These are phyloP conservation scores for Moelleriella libera DNA, from an alignment of 2,329 filamentous ascomycete genomes.

Conservation along the genomic window DNA sequence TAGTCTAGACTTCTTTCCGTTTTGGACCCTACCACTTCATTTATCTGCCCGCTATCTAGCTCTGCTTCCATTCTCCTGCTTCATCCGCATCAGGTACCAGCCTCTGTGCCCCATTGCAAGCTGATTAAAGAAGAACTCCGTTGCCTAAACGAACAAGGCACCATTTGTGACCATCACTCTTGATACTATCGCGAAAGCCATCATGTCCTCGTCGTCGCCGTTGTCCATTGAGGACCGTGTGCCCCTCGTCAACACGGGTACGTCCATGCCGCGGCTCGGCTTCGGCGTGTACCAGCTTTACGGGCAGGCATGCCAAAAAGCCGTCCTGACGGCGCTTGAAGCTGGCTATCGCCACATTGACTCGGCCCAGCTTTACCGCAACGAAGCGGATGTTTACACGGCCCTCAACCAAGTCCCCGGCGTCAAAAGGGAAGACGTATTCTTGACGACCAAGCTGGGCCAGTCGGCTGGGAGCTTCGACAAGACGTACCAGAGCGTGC, in stretches of 20 bases:
- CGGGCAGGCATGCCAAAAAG: constrained; percentile 36
- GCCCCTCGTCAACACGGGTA: constrained; percentile 16
- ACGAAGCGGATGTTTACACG: constrained; percentile 52
- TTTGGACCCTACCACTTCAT: too few species aligned
- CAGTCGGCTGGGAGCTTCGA: constrained; percentile 28
- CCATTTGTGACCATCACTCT: too few species aligned
- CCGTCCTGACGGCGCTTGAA: constrained; percentile 42
- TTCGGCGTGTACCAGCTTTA: constrained; percentile 58
- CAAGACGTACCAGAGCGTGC: constrained; percentile 41
- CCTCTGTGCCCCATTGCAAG: too few species aligned
- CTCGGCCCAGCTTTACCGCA: constrained; percentile 49
- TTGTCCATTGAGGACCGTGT: constrained; percentile 8
- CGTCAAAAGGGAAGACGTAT: constrained; percentile 44
- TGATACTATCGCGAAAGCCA: too few species aligned
- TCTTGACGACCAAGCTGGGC: constrained; percentile 59
- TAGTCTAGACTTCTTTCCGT: too few species aligned
- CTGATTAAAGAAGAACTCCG: too few species aligned
- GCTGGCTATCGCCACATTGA: constrained; percentile 51
- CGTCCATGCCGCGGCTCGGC: constrained; percentile 44
- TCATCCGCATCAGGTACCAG: too few species aligned
- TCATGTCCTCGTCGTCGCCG: not conserved
- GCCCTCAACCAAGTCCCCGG: constrained; percentile 40
- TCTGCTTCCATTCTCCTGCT: too few species aligned
- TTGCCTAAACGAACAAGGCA: too few species aligned
- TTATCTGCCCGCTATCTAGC: too few species aligned